These are phyloP conservation scores for Aotearoamyces nothofagi DNA, from an alignment of 2,329 filamentous ascomycete genomes.

Conservation along the genomic window DNA sequence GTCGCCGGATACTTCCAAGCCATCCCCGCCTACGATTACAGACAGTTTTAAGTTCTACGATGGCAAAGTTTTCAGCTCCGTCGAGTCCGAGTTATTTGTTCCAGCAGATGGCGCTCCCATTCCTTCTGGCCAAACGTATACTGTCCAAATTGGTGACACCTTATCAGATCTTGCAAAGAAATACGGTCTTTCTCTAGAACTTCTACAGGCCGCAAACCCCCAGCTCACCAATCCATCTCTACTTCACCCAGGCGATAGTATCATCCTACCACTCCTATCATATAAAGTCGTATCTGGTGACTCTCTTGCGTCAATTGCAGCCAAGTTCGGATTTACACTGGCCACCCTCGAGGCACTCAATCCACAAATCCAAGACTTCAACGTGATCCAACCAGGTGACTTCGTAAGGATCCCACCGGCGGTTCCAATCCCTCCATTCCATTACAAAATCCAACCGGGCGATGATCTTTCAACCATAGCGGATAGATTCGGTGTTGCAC, in stretches of 20 bases:
- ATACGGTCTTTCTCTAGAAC: background rate
- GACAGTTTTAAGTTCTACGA: too few species aligned
- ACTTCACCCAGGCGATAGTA: background rate
- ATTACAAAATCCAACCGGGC: too few species aligned
- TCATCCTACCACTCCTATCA: background rate
- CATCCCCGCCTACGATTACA: too few species aligned
- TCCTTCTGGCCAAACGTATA: background rate
- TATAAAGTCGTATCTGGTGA: slow-evolving; percentile 3
- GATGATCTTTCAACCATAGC: slow-evolving; percentile 3
- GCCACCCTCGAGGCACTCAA: slow-evolving; percentile 2
- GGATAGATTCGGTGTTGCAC: slow-evolving; percentile 1
- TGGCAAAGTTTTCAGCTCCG: too few species aligned
- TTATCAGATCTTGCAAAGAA: background rate
- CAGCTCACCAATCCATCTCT: background rate
- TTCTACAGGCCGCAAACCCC: background rate
- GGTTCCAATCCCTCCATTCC: too few species aligned
- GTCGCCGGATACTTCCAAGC: too few species aligned
- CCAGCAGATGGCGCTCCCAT: background rate
- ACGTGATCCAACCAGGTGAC: slow-evolving; percentile 1
- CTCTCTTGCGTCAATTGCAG: slow-evolving; percentile 2
- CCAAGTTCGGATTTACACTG: slow-evolving; percentile 2
- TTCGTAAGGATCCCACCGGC: background rate
- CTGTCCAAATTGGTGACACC: background rate
- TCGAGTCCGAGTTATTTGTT: too few species aligned
- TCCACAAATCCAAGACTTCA: slow-evolving; percentile 3